Evolutionary conservation across 495 filamentous ascomycete genomes (phyloP).

Genomic region (Aspergillus cavernicola): DNA sequence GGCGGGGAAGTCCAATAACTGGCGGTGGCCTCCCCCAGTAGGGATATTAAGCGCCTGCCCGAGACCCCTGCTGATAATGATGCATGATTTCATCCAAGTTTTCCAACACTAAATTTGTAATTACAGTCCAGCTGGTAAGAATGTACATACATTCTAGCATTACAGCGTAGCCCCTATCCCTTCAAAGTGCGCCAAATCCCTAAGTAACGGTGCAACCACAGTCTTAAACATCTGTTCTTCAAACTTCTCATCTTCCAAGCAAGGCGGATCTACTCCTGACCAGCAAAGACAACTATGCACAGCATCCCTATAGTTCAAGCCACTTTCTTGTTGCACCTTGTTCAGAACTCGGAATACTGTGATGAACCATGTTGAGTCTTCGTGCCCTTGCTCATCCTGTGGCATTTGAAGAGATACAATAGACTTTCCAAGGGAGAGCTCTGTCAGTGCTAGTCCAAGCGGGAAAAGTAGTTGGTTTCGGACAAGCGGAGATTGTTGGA

Average conservation of each 20-base stretch:
- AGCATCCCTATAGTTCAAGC: conserved; percentile 30
- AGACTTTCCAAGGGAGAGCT: conserved; percentile 33
- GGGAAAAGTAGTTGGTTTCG: conserved; percentile 23
- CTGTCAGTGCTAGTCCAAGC: conserved; percentile 33
- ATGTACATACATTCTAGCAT: no score
- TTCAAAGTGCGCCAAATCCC: conserved; percentile 17
- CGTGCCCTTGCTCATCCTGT: conserved; percentile 19
- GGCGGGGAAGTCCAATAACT: no score
- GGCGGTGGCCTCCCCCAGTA: no score
- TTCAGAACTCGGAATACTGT: conserved; percentile 23
- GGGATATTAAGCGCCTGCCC: no score
- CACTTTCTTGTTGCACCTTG: conserved; percentile 26
- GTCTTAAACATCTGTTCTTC: conserved; percentile 14
- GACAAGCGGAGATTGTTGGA: background rate
- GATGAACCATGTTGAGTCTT: conserved; percentile 18
- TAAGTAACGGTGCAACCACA: conserved; percentile 19
- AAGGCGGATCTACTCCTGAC: conserved; percentile 12
- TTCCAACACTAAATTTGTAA: no score
- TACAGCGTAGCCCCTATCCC: background rate
- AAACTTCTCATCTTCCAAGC: conserved; percentile 8
- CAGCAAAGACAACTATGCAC: conserved; percentile 32
- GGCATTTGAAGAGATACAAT: conserved; percentile 14
- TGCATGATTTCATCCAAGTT: no score
- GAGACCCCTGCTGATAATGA: no score
- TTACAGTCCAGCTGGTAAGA: no score